These are phyloP conservation scores for Leccinum aurantiacum DNA, from an alignment of 768 basidiomycete species.

Conservation along the genomic window DNA sequence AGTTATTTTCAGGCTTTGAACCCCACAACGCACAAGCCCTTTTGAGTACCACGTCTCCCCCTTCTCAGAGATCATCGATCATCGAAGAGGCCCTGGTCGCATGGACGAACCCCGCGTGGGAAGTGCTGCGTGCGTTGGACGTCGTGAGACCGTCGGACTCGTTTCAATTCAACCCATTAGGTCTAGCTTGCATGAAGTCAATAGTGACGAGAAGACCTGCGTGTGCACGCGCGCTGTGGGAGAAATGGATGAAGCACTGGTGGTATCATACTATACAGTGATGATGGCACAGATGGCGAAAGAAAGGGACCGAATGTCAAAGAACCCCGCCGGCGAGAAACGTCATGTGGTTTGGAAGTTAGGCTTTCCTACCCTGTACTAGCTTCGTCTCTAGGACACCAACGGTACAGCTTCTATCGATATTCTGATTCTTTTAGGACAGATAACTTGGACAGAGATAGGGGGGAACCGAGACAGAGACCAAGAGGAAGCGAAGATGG, in stretches of 20 bases:
- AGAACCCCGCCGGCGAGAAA: not conserved
- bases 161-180: constrained; percentile 16
- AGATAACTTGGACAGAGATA: not conserved
- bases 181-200: not conserved
- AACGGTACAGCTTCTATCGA: constrained; percentile 14
- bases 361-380: constrained; percentile 2
- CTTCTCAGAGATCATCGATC: not conserved
- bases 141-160: not conserved
- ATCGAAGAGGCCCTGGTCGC: not conserved
- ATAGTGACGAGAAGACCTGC: not conserved
- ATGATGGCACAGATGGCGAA: not conserved
- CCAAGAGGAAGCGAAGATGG: no score
- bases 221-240: not conserved
- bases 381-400: constrained; percentile 12
- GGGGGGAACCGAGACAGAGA: not conserved
- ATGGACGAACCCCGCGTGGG: not conserved
- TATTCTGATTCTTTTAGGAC: not conserved
- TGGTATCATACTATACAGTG: not conserved
- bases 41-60: no score
- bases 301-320: not conserved
- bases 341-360: not conserved
- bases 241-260: not conserved
- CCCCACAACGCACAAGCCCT: not conserved
- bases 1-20: not conserved
- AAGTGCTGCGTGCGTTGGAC: not conserved